Evolutionary conservation across 768 basidiomycete species (phyloP), one percentile per base, ranked within the genome.

Genomic region (Exidia glandulosa): DNA sequence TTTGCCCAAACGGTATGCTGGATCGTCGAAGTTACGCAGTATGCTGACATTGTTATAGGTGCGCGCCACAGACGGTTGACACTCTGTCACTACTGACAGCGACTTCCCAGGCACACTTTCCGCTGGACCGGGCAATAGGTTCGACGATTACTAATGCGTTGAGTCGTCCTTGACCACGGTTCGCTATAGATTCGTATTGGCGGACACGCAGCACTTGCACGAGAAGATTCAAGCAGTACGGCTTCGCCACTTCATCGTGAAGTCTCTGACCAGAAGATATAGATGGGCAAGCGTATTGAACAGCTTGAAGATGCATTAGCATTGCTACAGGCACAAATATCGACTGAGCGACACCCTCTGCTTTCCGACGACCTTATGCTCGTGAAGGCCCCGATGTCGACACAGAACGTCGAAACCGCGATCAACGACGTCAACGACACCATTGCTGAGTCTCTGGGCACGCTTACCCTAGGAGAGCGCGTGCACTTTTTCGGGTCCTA

Each of bases 301-400:
- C 83, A 89, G 56, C 78, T 91, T 29, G 88, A 91, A 66, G 88
- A 90, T 65, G 81, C 74, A 7, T 72, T 91, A 30, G 79, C 86
- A 30, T 65, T 73, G 1, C 79, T 84, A 0, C 86, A 91, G 63
- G 69, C 76, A 9, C 25, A 54, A 9, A 12, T 86, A 16, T 45
- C 41, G 41, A 61, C 71, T 14, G 86, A 88, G 7, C 73, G 69
- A 9, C 88, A 91, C 61, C 83, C 84, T 2, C 76, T 91, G 23
- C 76, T 91, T 1, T 64, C 81, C 10, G 87, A 90, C 0, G 88
- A 91, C 3, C 78, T 89, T 30, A 74, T 91, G 12, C 78, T 81
- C 61, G 79, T 91, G 65, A 91, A 91, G 65, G 85, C 85, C 0
- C 88, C 30, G 10, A 23, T 31, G 9, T 54, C 50, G 4, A 29